Evolutionary conservation across 345 rosid genomes (phyloP).

Genomic region (Salix caprea): DNA sequence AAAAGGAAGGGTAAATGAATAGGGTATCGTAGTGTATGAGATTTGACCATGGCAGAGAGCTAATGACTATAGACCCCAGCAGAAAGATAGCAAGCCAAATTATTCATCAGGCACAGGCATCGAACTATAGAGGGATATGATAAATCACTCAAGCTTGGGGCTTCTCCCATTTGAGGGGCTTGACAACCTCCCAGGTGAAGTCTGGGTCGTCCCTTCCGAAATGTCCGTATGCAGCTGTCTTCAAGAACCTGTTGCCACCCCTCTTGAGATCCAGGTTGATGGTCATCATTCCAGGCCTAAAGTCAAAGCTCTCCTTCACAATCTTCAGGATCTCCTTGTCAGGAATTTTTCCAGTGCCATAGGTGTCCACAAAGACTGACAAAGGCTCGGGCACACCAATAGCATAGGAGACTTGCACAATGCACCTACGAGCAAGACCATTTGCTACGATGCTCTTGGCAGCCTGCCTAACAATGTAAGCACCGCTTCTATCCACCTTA

Average conservation of each 20-base stretch:
- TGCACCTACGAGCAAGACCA: conserved; percentile 37
- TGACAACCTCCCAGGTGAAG: conserved; percentile 55
- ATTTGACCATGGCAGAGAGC: conserved; percentile 12
- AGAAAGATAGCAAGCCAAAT: conserved; percentile 18
- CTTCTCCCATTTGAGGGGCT: conserved; percentile 42
- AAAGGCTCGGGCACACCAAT: conserved; percentile 37
- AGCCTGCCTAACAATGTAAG: conserved; percentile 36
- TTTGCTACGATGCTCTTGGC: conserved; percentile 38
- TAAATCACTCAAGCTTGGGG: conserved; percentile 21
- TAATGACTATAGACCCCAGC: conserved; percentile 2
- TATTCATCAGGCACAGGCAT: conserved; percentile 22
- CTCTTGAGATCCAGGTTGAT: conserved; percentile 49
- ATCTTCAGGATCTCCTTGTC: conserved; percentile 34
- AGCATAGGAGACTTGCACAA: conserved; percentile 36
- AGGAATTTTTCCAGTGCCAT: conserved; percentile 35
- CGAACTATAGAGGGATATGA: background rate
- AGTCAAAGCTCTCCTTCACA: conserved; percentile 35
- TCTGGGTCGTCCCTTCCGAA: conserved; percentile 54
- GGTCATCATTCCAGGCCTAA: conserved; percentile 54
- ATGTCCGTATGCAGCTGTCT: conserved; percentile 53
- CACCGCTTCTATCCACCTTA: conserved; percentile 38
- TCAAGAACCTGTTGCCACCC: conserved; percentile 50
- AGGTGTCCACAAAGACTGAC: conserved; percentile 34
- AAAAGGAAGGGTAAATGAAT: conserved; percentile 18
- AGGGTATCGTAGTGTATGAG: conserved; percentile 17